Evolutionary conservation across 164 flowering plant genomes (phyloP), one percentile per base, ranked within the genome.

Genomic region (Dillenia suffruticosa): DNA sequence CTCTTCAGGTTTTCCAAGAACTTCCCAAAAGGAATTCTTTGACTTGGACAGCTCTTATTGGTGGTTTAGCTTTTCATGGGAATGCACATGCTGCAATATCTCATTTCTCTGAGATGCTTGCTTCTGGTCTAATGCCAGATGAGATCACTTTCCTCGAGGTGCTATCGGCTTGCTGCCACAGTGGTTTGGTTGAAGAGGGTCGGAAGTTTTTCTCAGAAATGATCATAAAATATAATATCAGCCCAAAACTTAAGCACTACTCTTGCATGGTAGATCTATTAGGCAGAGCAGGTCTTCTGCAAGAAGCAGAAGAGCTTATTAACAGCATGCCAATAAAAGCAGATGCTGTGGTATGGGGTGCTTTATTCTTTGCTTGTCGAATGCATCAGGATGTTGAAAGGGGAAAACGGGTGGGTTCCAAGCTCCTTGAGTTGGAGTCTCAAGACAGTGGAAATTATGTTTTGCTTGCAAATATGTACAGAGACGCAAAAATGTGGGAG

Each of bases 221-320:
- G 92, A 74, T 19, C n/a, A 67, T 77, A 2, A 74, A 58, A 17
- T 86, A 65, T 51, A 63, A 67, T 17, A 62, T 87, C n/a, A 45
- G 54, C 9, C 93, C 93, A 2, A 69, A 73, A 56, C 68, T 68
- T 24, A 82, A 84, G 56, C 90, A 84, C 64, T 87, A 84, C 54
- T 76, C 86, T 9, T 81, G 82, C 73, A 77, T 81, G 86, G 87
- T 86, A 65, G 91, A 89, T 56, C 96, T 87, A 66, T 68, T 89
- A 2, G 93, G 93, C 4, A 74, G 88, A 68, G 84, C 90, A 55
- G 96, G 96, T 12, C 72, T 81, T 9, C 61, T 87, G 60, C 66
- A 78, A 24, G 92, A 87, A 59, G 92, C 89, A 22, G 86, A 79
- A 53, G 68, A 68, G 61, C 76, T 87, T 57, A 76, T 87, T 24